A percentile compares a stretch with the other conserved stretches of the same genome.
These are phyloP conservation scores for Parathielavia appendiculata DNA, from an alignment of 495 filamentous ascomycete species.

Conservation along the genomic window DNA sequence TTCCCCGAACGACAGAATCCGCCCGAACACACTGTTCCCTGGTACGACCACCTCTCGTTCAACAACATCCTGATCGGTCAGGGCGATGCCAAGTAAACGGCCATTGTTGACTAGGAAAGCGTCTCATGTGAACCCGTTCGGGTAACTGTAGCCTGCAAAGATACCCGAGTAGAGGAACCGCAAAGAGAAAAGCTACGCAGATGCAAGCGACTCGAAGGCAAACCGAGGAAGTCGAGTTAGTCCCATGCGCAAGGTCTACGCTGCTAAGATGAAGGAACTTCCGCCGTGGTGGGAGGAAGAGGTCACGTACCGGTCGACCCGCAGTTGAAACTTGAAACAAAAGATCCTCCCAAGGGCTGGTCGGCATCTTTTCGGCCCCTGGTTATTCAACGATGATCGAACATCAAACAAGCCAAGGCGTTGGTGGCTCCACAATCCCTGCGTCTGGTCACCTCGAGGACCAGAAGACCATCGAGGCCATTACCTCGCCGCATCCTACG, in stretches of 20 bases:
- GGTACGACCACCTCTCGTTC: too few relatives aligned
- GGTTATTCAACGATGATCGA: background rate
- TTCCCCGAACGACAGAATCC: too few relatives aligned
- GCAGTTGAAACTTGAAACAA: background rate
- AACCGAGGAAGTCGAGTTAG: too few relatives aligned
- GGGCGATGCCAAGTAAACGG: too few relatives aligned
- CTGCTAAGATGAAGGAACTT: background rate
- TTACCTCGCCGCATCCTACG: background rate
- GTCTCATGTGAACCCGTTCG: too few relatives aligned
- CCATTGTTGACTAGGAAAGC: too few relatives aligned
- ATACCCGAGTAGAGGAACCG: too few relatives aligned
- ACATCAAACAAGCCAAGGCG: constrained; percentile 4
- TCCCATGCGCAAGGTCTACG: background rate
- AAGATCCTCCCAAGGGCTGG: background rate
- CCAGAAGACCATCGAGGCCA: background rate
- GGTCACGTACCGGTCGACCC: background rate
- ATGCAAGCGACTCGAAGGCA: too few relatives aligned
- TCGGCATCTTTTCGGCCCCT: background rate
- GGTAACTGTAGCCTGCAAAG: too few relatives aligned
- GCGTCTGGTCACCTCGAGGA: background rate
- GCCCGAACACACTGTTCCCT: too few relatives aligned
- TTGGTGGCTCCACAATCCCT: background rate
- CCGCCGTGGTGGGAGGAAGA: background rate
- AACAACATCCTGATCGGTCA: too few relatives aligned
- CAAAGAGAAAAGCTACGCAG: too few relatives aligned